Base-by-base conservation (phyloP, 2,329 filamentous ascomycete genomes). In the Furcasterigmium furcatum region DNA sequence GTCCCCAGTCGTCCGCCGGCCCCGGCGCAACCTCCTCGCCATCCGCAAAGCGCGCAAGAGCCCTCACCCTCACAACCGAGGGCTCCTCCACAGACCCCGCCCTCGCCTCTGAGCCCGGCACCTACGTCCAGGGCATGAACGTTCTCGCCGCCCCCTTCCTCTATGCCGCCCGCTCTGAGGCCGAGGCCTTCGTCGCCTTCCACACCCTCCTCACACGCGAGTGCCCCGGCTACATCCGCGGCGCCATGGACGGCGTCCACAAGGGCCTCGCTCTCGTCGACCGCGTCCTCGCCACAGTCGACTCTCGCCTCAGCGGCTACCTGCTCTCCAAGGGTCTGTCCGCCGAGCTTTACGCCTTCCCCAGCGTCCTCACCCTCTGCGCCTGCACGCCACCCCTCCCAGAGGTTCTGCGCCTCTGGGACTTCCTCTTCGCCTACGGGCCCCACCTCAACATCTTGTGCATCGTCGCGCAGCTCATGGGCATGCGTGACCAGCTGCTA, bases 111-210 rank as follows among this genome's bases (percentile, higher is more conserved):
- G 85, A 89, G 56, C 80, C 88, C 10, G 89, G 91, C 25, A 91
- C 88, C 34, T 99, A 99, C 58, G 92, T 99, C 3, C 94, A 99
- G 67, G 94, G 94, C 54, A 97, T 99, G 92, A 99, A 99, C 62
- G 94, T 99, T 34, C 80, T 99, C 14, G 92, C 91, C 9, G 94
- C 94, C 1, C 94, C 94, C 0, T 96, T 99, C 61, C 76, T 99
- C 38, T 99, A 99, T 64, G 91, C 90, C 5, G 91, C 94, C 2
- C 85, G 91, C 47, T 96, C 90, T 63, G 94, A 99, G 69, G 87
- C 91, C 7, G 91, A 99, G 68, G 94, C 94, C 3, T 99, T 95
- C 58, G 85, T 89, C 5, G 86, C 91, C 2, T 96, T 99, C 58
- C 84, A 95, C 62, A 84, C 84, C 36, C 86, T 96, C 52, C 82